Conservation (phyloP, 176 grass and related monocot species). For the Panicum miliaceum region DNA sequence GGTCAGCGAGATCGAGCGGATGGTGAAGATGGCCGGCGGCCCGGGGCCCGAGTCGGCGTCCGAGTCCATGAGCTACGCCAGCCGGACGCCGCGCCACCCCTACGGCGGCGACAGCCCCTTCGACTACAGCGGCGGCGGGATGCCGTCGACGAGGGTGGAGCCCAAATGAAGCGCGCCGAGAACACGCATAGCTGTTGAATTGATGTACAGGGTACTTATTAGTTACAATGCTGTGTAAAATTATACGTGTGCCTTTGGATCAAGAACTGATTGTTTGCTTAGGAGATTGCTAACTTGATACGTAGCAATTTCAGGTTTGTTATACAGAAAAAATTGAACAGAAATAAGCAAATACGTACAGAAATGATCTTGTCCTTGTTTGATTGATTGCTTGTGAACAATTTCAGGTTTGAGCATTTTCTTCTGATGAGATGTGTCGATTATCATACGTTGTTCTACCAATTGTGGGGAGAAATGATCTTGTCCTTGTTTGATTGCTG, state of each 20-base stretch:
- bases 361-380: background rate
- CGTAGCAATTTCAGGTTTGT: background rate
- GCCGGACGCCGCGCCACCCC: constrained; percentile 54
- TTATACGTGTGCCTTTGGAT: background rate
- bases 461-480: background rate
- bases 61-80: constrained; percentile 52
- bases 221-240: background rate
- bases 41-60: constrained; percentile 42
- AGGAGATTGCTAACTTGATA: background rate
- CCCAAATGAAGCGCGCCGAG: constrained; percentile 46
- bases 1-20: constrained; percentile 64
- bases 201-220: background rate
- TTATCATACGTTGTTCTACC: background rate
- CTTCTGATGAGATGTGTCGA: no score
- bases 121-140: constrained; percentile 55
- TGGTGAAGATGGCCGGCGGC: constrained; percentile 56
- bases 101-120: constrained; percentile 51
- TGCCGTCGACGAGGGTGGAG: constrained; percentile 48
- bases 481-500: background rate
- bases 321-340: background rate
- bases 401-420: no score
- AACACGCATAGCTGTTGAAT: background rate
- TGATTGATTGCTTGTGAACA: background rate
- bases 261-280: background rate
- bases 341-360: background rate